phyloP scores from a whole-genome alignment of 2,329 filamentous ascomycete genomes.

The Gliomastix tumulicola region DNA sequence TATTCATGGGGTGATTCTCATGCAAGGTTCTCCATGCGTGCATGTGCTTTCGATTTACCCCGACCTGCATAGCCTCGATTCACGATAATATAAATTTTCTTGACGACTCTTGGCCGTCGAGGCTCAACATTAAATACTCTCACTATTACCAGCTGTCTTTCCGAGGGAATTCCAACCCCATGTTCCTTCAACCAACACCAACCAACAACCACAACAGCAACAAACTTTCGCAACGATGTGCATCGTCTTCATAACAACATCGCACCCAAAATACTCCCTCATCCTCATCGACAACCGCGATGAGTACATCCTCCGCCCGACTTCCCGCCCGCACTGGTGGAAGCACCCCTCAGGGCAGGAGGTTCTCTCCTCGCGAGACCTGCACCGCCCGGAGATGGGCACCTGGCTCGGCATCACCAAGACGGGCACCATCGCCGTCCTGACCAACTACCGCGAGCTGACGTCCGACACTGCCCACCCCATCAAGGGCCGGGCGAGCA shows the following conservation, averaged over 20 bases:
- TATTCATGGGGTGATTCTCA: too few relatives aligned
- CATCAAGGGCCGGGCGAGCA: slow-evolving; percentile 47
- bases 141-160: too few relatives aligned
- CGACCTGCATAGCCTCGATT: too few relatives aligned
- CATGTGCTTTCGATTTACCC: too few relatives aligned
- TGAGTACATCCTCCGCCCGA: slow-evolving; percentile 61
- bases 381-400: slow-evolving; percentile 54
- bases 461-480: slow-evolving; percentile 36
- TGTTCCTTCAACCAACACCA: neutral
- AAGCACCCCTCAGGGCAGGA: slow-evolving; percentile 32
- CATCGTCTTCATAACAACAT: slow-evolving; percentile 68
- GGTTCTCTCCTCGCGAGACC: slow-evolving; percentile 54
- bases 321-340: slow-evolving; percentile 60
- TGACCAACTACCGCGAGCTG: slow-evolving; percentile 61
- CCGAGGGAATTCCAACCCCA: too few relatives aligned
- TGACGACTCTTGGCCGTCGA: too few relatives aligned
- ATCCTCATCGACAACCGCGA: slow-evolving; percentile 75
- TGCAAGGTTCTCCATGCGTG: too few relatives aligned
- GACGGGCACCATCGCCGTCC: slow-evolving; percentile 51
- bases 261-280: slow-evolving; percentile 67
- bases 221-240: slow-evolving; percentile 62
- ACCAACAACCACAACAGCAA: slow-evolving; percentile 1
- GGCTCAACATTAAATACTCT: too few relatives aligned
- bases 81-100: too few relatives aligned
- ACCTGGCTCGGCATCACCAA: slow-evolving; percentile 61